phyloP scores from a whole-genome alignment of 805 yeast genomes.

The Ogataea ganodermae region DNA sequence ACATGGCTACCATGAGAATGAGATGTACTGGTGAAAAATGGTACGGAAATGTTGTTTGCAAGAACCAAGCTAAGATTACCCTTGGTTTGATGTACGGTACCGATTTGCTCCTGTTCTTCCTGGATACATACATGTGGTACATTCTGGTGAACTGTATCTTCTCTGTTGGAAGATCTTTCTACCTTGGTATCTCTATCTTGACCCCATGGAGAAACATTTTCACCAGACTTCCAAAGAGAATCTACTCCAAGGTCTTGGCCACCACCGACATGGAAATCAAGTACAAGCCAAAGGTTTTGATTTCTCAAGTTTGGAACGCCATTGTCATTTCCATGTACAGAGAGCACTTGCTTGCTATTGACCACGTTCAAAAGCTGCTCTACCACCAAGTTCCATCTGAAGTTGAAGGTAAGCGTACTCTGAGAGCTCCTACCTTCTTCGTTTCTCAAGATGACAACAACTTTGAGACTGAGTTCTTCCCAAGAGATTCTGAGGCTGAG shows the following conservation, averaged over 20 bases:
- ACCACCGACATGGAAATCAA: conserved; percentile 99
- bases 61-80: conserved; percentile 83
- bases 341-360: conserved; percentile 96
- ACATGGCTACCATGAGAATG: conserved; percentile 79
- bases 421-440: conserved; percentile 98
- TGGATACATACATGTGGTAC: conserved; percentile 99
- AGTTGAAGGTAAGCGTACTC: conserved; percentile 96
- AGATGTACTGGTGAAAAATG: conserved; percentile 96
- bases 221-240: conserved; percentile 97
- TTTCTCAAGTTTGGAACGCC: conserved; percentile 99
- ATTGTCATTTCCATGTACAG: conserved; percentile 99
- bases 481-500: conserved; percentile 96
- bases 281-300: conserved; percentile 96
- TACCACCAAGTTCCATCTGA: conserved; percentile 99
- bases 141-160: conserved; percentile 91
- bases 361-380: conserved; percentile 94
- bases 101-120: conserved; percentile 92
- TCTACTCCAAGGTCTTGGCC: conserved; percentile 95
- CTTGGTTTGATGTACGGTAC: conserved; percentile 91
- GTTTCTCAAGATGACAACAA: conserved; percentile 96
- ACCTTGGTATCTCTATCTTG: conserved; percentile 96
- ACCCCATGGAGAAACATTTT: conserved; percentile 99
- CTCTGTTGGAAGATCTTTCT: conserved; percentile 97
- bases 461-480: conserved; percentile 96
- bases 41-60: conserved; percentile 77